These are phyloP conservation scores for Anisodus tanguticus DNA, from an alignment of 257 asterid species.

Conservation along the genomic window DNA sequence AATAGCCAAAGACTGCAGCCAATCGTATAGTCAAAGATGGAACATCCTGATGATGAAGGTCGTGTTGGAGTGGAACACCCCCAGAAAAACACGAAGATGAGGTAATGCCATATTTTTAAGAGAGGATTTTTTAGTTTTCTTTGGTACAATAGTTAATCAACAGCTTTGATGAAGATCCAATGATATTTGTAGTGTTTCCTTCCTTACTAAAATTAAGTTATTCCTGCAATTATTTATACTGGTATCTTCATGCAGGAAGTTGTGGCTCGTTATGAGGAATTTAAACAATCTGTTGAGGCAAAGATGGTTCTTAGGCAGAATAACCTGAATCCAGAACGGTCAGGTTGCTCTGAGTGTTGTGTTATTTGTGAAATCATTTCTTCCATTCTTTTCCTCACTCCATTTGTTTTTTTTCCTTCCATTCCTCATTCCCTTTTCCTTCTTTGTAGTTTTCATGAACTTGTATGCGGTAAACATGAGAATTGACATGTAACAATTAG, in stretches of 20 bases:
- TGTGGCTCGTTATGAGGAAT: conserved; percentile 87
- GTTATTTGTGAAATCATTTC: background rate
- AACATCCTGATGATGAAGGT: conserved; percentile 63
- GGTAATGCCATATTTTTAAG: conserved; percentile 40
- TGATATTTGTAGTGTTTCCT: background rate
- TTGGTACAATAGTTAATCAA: conserved; percentile 2
- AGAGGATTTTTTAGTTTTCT: background rate
- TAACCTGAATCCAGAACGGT: conserved; percentile 89
- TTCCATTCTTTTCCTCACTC: background rate
- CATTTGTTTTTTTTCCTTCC: background rate
- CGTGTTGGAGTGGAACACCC: conserved; percentile 54
- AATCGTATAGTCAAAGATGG: conserved; percentile 51
- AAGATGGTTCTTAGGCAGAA: conserved; percentile 73
- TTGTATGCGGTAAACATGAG: conserved; percentile 17
- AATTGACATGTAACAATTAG: conserved; percentile 19
- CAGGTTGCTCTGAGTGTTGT: conserved; percentile 55
- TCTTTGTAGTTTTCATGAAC: conserved; percentile 7
- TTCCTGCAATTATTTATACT: background rate
- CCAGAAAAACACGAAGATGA: conserved; percentile 77
- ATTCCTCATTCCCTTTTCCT: conserved; percentile 2
- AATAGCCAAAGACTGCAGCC: conserved; percentile 20
- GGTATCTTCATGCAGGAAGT: conserved; percentile 68
- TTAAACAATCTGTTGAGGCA: conserved; percentile 83
- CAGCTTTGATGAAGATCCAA: conserved; percentile 20
- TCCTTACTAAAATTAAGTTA: background rate